These are phyloP conservation scores for Apostasia ramifera DNA, from an alignment of 106 monocot genomes.

Conservation along the genomic window DNA sequence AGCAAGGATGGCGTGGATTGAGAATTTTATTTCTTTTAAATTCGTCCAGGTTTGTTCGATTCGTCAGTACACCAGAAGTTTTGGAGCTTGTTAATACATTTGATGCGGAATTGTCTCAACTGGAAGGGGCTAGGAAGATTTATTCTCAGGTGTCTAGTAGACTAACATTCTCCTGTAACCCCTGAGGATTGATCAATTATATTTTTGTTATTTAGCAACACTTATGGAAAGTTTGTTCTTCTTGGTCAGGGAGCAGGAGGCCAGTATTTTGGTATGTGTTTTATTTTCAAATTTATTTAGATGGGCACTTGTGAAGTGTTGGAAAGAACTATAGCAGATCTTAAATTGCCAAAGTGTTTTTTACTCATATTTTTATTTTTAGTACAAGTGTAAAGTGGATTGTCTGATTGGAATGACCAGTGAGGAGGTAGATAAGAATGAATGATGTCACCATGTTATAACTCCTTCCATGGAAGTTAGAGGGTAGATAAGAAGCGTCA, in stretches of 20 bases:
- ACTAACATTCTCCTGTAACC: background rate
- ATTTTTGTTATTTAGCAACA: background rate
- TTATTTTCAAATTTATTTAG: background rate
- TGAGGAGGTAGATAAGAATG: too few relatives aligned
- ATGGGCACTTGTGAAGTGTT: background rate
- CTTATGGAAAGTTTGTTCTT: conserved; percentile 7
- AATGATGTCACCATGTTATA: too few relatives aligned
- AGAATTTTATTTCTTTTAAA: background rate
- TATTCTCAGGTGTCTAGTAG: conserved; percentile 48
- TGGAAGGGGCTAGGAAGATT: conserved; percentile 85
- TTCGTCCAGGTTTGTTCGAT: conserved; percentile 82
- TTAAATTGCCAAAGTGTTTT: background rate
- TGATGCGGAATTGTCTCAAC: conserved; percentile 85
- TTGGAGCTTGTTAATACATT: conserved; percentile 82
- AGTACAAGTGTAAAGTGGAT: background rate
- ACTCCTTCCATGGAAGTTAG: too few relatives aligned
- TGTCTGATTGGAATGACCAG: background rate
- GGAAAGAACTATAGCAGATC: background rate
- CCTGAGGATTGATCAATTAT: background rate
- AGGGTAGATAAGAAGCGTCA: too few relatives aligned
- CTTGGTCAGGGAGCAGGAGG: conserved; percentile 13
- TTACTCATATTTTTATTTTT: background rate
- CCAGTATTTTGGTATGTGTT: conserved; percentile 12
- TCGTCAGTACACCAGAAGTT: conserved; percentile 95
- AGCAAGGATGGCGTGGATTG: too few relatives aligned